These are phyloP conservation scores for Oryza officinalis DNA, from an alignment of 176 grass and related monocot genomes.

Conservation along the genomic window DNA sequence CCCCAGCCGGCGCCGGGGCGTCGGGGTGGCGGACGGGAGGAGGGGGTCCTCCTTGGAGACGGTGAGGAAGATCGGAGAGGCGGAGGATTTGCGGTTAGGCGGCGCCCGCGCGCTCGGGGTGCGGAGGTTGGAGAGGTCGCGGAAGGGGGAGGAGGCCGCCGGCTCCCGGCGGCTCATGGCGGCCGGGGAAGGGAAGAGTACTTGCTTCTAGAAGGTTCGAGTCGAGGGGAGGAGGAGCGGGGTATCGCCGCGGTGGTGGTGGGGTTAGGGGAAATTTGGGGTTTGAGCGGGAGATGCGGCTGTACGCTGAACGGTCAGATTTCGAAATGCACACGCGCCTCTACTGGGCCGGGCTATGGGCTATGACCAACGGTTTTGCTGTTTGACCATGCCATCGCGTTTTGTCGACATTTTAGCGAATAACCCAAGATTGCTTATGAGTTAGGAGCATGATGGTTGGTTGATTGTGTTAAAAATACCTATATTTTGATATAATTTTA, in stretches of 20 bases:
- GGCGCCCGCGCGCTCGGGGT: constrained; percentile 27
- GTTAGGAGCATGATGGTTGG: no score
- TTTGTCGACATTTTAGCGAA: no score
- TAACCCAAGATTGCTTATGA: no score
- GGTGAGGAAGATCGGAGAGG: constrained; percentile 44
- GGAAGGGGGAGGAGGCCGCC: constrained; percentile 23
- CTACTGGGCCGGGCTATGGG: not conserved
- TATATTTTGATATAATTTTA: no score
- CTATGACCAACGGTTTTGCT: not conserved
- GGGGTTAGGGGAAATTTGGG: not conserved
- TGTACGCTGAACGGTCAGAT: constrained; percentile 35
- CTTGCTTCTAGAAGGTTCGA: not conserved
- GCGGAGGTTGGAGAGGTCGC: constrained; percentile 65
- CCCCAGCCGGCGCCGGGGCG: not conserved
- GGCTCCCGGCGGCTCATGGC: constrained; percentile 43
- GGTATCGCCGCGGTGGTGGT: not conserved
- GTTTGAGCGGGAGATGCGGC: constrained; percentile 13
- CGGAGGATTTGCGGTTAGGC: constrained; percentile 34
- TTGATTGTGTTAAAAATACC: no score
- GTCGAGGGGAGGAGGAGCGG: constrained; percentile 22
- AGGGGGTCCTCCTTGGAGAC: constrained; percentile 31
- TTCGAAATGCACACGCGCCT: constrained; percentile 32
- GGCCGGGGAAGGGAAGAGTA: not conserved
- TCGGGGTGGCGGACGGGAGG: not conserved
- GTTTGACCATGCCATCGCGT: no score